Conservation (phyloP, 2,329 filamentous ascomycete genomes). For the Aspergillus pseudoglaucus region DNA sequence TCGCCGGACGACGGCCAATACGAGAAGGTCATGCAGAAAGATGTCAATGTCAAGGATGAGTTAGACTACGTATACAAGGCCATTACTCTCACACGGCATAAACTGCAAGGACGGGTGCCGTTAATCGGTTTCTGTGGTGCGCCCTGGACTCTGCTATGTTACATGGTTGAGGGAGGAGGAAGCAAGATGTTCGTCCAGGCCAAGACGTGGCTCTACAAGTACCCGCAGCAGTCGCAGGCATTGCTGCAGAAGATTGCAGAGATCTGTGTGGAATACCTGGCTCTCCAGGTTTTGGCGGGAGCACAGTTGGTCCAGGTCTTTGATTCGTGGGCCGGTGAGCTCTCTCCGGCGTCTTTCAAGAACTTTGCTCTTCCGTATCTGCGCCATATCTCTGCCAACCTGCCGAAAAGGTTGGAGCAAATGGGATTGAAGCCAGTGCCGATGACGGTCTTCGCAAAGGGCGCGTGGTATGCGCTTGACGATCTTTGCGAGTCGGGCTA, state of each 20-base stretch:
- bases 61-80: constrained; percentile 94
- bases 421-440: constrained; percentile 74
- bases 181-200: constrained; percentile 90
- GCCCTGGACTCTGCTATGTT: constrained; percentile 94
- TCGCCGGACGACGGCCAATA: constrained; percentile 80
- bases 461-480: constrained; percentile 90
- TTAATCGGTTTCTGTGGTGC: constrained; percentile 95
- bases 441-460: constrained; percentile 98
- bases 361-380: constrained; percentile 83
- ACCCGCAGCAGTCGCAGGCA: constrained; percentile 70
- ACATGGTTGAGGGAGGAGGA: constrained; percentile 97
- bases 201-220: constrained; percentile 95
- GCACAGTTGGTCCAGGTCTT: constrained; percentile 97
- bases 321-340: constrained; percentile 94
- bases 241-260: constrained; percentile 87
- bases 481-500: constrained; percentile 83
- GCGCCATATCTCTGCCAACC: constrained; percentile 70
- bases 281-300: constrained; percentile 83
- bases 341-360: constrained; percentile 77
- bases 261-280: constrained; percentile 90
- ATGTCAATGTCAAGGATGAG: constrained; percentile 79
- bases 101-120: constrained; percentile 80
- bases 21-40: constrained; percentile 62
- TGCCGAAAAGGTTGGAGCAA: constrained; percentile 68
- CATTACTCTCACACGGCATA: constrained; percentile 82